Percentiles rank a stretch among this genome's conserved stretches.
Conservation (phyloP, 768 basidiomycete genomes). For the Tephrocybe sp. region DNA sequence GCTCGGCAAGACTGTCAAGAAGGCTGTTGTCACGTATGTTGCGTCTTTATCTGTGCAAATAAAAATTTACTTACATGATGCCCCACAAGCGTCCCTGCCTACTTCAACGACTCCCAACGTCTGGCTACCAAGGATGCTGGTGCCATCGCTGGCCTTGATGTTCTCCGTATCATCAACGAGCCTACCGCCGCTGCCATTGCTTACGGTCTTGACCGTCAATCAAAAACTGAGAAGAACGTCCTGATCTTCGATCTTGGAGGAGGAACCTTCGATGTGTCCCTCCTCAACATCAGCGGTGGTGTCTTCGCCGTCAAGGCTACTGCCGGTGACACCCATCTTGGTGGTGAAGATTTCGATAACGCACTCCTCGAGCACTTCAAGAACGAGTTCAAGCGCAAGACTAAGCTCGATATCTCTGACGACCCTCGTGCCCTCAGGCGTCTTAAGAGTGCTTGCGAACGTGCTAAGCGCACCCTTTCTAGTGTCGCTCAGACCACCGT, state of each 20-base stretch:
- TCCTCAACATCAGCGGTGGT: constrained; percentile 96
- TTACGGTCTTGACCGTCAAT: constrained; percentile 95
- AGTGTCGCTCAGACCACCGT: constrained; percentile 98
- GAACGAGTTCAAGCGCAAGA: constrained; percentile 98
- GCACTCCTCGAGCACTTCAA: constrained; percentile 98
- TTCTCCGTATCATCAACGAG: constrained; percentile 99
- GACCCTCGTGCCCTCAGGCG: constrained; percentile 97
- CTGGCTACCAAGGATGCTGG: constrained; percentile 99
- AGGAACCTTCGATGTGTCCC: constrained; percentile 99
- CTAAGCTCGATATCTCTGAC: constrained; percentile 94
- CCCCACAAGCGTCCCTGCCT: constrained; percentile 79
- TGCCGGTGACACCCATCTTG: constrained; percentile 98
- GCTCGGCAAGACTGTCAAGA: constrained; percentile 97
- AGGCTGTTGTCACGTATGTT: constrained; percentile 95
- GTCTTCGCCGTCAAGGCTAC: constrained; percentile 99
- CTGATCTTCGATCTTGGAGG: constrained; percentile 99
- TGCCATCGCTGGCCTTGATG: constrained; percentile 95
- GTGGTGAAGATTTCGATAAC: constrained; percentile 99
- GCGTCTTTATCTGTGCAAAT: constrained; percentile 2
- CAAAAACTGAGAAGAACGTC: constrained; percentile 94
- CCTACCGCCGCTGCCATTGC: constrained; percentile 99
- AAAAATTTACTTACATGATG: constrained; percentile 2
- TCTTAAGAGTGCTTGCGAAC: constrained; percentile 96
- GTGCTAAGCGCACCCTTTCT: constrained; percentile 98
- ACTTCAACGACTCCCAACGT: constrained; percentile 99